These are phyloP conservation scores for Gomphus bonarii DNA, from an alignment of 1,284 basidiomycete genomes.

Conservation along the genomic window DNA sequence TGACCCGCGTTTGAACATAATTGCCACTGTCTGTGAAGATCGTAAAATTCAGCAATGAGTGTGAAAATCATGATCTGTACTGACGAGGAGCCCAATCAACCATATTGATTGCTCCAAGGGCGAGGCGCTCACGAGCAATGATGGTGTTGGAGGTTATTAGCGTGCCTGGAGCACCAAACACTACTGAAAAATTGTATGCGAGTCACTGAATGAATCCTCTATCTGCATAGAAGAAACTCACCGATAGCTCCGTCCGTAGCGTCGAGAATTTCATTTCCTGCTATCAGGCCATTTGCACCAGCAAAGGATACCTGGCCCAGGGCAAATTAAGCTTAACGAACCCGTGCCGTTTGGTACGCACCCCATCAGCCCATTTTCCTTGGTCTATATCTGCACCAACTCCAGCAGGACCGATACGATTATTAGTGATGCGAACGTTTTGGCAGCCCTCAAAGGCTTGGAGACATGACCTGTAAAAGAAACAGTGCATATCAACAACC, in stretches of 20 bases:
- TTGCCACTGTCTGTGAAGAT: constrained; percentile 15
- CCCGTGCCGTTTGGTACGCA: not conserved
- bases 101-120: constrained; percentile 19
- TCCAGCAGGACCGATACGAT: constrained; percentile 17
- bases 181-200: constrained; percentile 7
- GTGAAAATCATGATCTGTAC: not conserved
- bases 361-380: constrained; percentile 18
- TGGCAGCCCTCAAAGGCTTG: constrained; percentile 18
- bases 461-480: constrained; percentile 13
- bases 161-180: constrained; percentile 18
- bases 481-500: not conserved
- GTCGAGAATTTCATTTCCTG: constrained; percentile 18
- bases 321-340: not conserved
- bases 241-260: constrained; percentile 19
- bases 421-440: constrained; percentile 18
- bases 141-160: constrained; percentile 19
- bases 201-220: not conserved
- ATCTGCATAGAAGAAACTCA: not conserved
- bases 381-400: constrained; percentile 13
- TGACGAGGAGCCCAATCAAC: constrained; percentile 18
- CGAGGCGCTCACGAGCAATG: constrained; percentile 14
- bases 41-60: not conserved
- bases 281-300: constrained; percentile 16
- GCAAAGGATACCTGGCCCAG: constrained; percentile 14
- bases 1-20: constrained; percentile 16